Base-by-base conservation (phyloP, 371 early-diverging fungal species). In the Apophysomyces elegans region DNA sequence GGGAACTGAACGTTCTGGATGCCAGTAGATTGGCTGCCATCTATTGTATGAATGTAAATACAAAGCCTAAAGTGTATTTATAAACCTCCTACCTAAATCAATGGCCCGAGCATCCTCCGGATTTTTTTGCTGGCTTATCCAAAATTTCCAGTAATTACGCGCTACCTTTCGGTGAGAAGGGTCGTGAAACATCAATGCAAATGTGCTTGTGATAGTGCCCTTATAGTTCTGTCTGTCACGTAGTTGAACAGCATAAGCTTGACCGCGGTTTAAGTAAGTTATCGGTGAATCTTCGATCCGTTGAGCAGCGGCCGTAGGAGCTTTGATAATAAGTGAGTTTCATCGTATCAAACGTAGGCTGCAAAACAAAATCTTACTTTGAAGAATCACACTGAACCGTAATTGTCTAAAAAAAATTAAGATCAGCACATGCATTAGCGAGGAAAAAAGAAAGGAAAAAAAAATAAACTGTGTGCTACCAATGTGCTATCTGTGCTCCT, bases 101-200 rank as follows among this genome's bases (percentile, higher is more conserved):
- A 93, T 68, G 5, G 91, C 92, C 61, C 89, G 77, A 1, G 93
- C 90, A 16, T 77, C 70, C 45, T 81, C 77, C 14, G 88, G 85
- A 26, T 76, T 78, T 11, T 81, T 70, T 67, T 92, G 92, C 64
- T 92, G 91, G 67, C 84, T 84, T 14, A 91, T 74, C 93, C 93
- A 93, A 65, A 90, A 91, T 60, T 83, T 84, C 93, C 93, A 93
- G 66, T 90, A 90, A 37, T 84, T 84, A 9, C 80, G 73, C 0
- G 91, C 90, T 8, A 89, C 76, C 62, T 84, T 81, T 36, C 90
- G 88, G 69, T 93, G 93, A 35, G 83, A 75, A 5, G 84, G 82
- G 44, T 92, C 93, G 62, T 91, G 91, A 67, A 93, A 93, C 21
- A 88, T 83, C 37, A 93, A 83, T 14, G 83, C 83, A 59, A 92